Base-by-base conservation (phyloP, 2,329 filamentous ascomycete species). In the Xylariales sp. region DNA sequence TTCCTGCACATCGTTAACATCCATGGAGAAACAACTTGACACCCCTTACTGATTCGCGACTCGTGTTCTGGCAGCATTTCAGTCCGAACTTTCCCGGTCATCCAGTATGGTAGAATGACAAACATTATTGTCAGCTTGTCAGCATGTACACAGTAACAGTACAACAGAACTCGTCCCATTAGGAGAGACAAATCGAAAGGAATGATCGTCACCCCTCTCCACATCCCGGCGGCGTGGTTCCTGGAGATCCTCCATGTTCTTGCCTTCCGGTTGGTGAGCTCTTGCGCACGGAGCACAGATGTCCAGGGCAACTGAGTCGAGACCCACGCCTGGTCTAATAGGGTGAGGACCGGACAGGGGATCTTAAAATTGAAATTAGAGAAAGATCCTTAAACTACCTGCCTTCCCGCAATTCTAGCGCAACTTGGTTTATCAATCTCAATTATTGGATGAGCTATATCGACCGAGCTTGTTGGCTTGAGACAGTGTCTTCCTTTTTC, bases 141-240 rank as follows among this genome's bases (percentile, higher is more conserved):
- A n/a, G n/a, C n/a, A n/a, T n/a, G n/a, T n/a, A n/a, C n/a, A n/a
- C n/a, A n/a, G n/a, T n/a, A n/a, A n/a, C n/a, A n/a, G n/a, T n/a
- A n/a, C n/a, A n/a, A n/a, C n/a, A n/a, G n/a, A n/a, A n/a, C n/a
- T n/a, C n/a, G n/a, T n/a, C n/a, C n/a, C n/a, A 27, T n/a, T 27
- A 27, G 24, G n/a, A 27, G 8, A 27, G 24, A 27, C 8, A 8
- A n/a, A 27, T 8, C 24, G 24, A 27, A n/a, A 27, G 24, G 24
- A n/a, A 27, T 27, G 8, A 8, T 27, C 24, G 24, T 8, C 24
- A 8, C 24, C 24, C n/a, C 24, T 27, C n/a, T 27, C 21, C 28
- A 40, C 38, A 40, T 40, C 38, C 38, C 38, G 29, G 38, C 21
- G 20, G 33, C 19, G 28, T 33, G 38, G 38, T 40, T 40, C 38